phyloP scores from a whole-genome alignment of 257 asterid species.

The Solanum tarijense region DNA sequence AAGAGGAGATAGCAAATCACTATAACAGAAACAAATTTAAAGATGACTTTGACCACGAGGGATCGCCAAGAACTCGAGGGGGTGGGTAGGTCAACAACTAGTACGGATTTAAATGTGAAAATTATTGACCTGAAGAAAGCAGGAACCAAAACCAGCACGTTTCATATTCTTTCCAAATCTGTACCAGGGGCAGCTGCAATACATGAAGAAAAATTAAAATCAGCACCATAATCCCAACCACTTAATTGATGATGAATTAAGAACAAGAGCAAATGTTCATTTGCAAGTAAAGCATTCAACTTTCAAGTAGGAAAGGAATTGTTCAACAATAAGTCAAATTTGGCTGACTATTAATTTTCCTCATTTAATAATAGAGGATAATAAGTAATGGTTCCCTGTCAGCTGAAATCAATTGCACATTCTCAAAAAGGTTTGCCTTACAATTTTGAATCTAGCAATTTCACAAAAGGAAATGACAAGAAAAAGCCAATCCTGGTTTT shows the following conservation, averaged over 20 bases:
- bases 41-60: background rate
- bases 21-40: background rate
- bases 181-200: conserved; percentile 88
- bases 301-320: background rate
- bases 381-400: too few relatives aligned
- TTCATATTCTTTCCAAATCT: conserved; percentile 96
- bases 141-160: conserved; percentile 84
- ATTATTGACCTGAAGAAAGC: conserved; percentile 72
- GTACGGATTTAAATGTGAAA: background rate
- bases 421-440: background rate
- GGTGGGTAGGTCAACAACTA: background rate
- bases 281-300: background rate
- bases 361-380: too few relatives aligned
- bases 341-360: background rate
- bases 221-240: conserved; percentile 1
- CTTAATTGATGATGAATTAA: background rate
- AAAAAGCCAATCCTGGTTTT: background rate
- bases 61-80: background rate
- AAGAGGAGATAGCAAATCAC: background rate
- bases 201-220: conserved; percentile 7
- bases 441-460: background rate
- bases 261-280: background rate
- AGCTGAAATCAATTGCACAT: background rate
- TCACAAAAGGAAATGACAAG: background rate
- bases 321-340: background rate